phyloP scores from a whole-genome alignment of 225 moss, liverwort and hornwort species.

The Ulota crispa region DNA sequence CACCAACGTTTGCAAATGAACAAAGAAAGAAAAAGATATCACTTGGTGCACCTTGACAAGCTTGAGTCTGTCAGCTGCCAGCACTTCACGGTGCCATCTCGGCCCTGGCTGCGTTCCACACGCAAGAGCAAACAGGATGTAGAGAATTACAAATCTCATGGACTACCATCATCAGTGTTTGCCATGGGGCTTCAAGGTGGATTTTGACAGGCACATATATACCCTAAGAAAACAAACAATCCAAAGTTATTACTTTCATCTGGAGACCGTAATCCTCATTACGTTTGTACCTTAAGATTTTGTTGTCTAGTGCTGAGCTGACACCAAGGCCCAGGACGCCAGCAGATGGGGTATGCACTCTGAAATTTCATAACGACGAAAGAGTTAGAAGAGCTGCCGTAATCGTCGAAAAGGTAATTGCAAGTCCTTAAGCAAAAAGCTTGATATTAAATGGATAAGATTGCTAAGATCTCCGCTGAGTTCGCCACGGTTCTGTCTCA shows the following conservation, averaged over 20 bases:
- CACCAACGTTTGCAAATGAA: constrained; percentile 12
- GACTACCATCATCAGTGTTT: background rate
- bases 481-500: background rate
- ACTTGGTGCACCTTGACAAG: constrained; percentile 73
- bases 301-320: constrained; percentile 54
- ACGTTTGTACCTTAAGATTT: constrained; percentile 66
- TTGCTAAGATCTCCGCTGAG: background rate
- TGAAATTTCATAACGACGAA: constrained; percentile 33
- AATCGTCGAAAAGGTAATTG: background rate
- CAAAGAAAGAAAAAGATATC: constrained; percentile 8
- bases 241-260: background rate
- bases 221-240: background rate
- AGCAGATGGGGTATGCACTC: constrained; percentile 84
- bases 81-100: constrained; percentile 94
- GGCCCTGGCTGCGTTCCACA: constrained; percentile 79
- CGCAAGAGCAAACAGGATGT: constrained; percentile 2
- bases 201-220: background rate
- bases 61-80: constrained; percentile 87
- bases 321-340: constrained; percentile 87
- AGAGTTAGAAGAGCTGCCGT: constrained; percentile 11
- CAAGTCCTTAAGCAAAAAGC: background rate
- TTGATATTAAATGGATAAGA: background rate
- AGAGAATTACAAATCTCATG: background rate
- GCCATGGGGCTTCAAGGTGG: constrained; percentile 7
- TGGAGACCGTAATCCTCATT: constrained; percentile 3